These are phyloP conservation scores for Evansstolkia leycettana DNA, from an alignment of 495 filamentous ascomycete species.

Conservation along the genomic window DNA sequence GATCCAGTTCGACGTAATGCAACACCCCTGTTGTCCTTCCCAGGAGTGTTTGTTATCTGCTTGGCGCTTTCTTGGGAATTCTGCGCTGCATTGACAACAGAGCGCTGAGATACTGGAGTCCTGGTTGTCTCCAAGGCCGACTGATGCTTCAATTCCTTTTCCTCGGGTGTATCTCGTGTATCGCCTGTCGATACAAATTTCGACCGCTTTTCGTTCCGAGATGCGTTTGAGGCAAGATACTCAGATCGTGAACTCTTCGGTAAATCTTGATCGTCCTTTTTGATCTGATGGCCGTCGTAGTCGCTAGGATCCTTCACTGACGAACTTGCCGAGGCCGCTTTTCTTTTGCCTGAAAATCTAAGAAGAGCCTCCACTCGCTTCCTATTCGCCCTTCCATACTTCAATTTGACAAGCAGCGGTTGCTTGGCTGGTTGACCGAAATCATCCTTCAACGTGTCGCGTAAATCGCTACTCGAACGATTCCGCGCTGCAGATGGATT, in stretches of 20 bases:
- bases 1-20: conserved; percentile 15
- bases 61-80: conserved; percentile 17
- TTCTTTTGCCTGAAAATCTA: conserved; percentile 32
- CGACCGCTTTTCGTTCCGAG: not conserved
- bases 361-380: conserved; percentile 31
- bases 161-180: too few relatives aligned
- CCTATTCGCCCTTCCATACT: conserved; percentile 29
- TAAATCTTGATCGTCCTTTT: conserved; percentile 6
- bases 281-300: conserved; percentile 8
- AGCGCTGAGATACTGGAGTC: too few relatives aligned
- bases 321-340: conserved; percentile 13
- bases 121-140: too few relatives aligned
- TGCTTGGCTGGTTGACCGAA: conserved; percentile 1
- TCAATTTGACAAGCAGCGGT: conserved; percentile 22
- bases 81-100: conserved; percentile 1
- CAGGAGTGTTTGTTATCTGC: conserved; percentile 13
- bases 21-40: conserved; percentile 18
- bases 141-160: too few relatives aligned
- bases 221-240: conserved; percentile 1
- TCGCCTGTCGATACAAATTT: not conserved
- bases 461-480: not conserved
- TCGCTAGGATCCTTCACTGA: conserved; percentile 14
- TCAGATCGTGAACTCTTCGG: conserved; percentile 3
- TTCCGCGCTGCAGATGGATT: not conserved
- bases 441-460: not conserved